A percentile compares a stretch with the other conserved stretches of the same genome.
Evolutionary conservation across 805 yeast species (phyloP).

Genomic region (Starmera amethionina): DNA sequence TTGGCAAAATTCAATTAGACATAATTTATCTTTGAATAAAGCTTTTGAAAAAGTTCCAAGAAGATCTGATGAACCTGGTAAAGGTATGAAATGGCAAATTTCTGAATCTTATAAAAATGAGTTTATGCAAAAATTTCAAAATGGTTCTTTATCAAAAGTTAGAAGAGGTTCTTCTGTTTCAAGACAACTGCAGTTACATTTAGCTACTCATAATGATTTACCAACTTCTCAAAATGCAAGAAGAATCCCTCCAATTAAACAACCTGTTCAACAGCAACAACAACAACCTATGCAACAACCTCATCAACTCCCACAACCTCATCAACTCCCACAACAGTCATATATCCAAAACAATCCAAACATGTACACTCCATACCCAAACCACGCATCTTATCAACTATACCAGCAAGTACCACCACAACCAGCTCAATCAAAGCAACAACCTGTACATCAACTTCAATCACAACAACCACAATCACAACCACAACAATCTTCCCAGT

Average conservation of each 20-base stretch:
- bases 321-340: neutral
- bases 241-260: constrained; percentile 27
- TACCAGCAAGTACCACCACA: neutral
- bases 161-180: constrained; percentile 78
- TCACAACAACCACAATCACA: neutral
- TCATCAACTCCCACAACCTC: constrained; percentile 1
- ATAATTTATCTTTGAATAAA: constrained; percentile 85
- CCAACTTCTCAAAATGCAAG: constrained; percentile 22
- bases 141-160: constrained; percentile 63
- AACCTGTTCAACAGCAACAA: constrained; percentile 12
- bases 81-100: constrained; percentile 99
- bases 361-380: too few relatives aligned
- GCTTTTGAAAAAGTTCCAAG: constrained; percentile 98
- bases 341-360: too few relatives aligned
- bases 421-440: neutral
- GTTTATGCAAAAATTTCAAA: constrained; percentile 68
- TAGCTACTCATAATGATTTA: constrained; percentile 35
- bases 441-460: neutral
- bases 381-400: too few relatives aligned
- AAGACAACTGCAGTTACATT: constrained; percentile 67
- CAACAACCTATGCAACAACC: constrained; percentile 18
- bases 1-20: constrained; percentile 97
- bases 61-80: constrained; percentile 93
- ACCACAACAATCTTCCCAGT: neutral
- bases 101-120: constrained; percentile 78